Evolutionary conservation across 805 yeast species (phyloP).

Genomic region (Hanseniaspora valbyensis): DNA sequence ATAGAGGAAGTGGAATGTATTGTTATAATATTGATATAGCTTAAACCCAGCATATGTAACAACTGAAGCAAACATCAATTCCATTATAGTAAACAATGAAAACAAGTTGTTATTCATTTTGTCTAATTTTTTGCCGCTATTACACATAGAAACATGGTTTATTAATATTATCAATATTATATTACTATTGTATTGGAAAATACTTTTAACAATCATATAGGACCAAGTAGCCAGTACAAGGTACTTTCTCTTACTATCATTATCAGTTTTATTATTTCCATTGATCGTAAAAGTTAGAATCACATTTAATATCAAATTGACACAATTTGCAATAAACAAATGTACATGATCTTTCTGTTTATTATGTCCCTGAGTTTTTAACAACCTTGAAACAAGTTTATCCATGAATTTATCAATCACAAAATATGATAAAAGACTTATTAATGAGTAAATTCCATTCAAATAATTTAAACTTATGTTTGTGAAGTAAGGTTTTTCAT

Average conservation of each 20-base stretch:
- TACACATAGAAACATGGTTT: neutral
- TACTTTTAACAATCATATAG: neutral
- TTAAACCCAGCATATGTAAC: neutral
- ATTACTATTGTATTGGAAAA: neutral
- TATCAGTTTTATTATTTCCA: too few relatives aligned
- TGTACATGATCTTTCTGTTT: neutral
- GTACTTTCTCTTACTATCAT: too few relatives aligned
- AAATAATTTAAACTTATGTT: neutral
- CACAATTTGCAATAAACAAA: neutral
- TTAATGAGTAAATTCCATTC: neutral
- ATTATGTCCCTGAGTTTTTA: neutral
- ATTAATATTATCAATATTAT: neutral
- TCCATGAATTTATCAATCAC: neutral
- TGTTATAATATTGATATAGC: conserved; percentile 7
- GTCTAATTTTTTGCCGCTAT: neutral
- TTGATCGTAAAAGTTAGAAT: neutral
- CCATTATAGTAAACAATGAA: conserved; percentile 1
- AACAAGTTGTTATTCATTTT: conserved; percentile 5
- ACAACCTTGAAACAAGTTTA: neutral
- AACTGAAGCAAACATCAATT: neutral
- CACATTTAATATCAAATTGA: neutral
- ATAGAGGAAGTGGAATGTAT: conserved; percentile 17
- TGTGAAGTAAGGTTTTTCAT: neutral
- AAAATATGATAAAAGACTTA: neutral
- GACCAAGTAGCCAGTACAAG: neutral